Base-by-base conservation (phyloP, 306 rosid genomes). In the Cyamopsis tetragonoloba region DNA sequence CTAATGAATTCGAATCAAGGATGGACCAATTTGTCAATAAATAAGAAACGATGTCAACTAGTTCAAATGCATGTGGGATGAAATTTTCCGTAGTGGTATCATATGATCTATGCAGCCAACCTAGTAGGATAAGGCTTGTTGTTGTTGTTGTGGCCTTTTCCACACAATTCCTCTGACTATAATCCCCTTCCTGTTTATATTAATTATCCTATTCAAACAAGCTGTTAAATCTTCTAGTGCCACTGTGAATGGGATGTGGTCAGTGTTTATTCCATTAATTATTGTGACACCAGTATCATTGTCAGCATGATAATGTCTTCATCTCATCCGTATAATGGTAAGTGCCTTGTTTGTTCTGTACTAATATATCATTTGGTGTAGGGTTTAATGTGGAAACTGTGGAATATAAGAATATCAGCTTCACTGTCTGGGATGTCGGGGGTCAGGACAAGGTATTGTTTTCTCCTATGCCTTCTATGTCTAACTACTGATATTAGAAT, bases 381-480 rank as follows among this genome's bases (percentile, higher is more conserved):
- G 98, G 96, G 43, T 91, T 91, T 79, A 92, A 92, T 49, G 98
- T 89, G 83, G 98, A 92, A 84, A 92, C 98, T 7, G 96, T 89
- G 75, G 95, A 89, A 75, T 89, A 92, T 46, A 92, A 92, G 85
- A 92, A 92, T 83, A 92, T 92, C 74, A 92, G 98, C 84, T 92
- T 92, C 75, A 92, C 98, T 44, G 96, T 92, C 70, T 92, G 96
- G 98, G 98, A 92, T 85, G 98, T 92, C 1, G 97, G 96, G 32
- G 98, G 96, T 39, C 96, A 92, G 75, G 96, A 88, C 86, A 89
- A 89, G 95, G 98, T 92, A 75, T 23, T 62, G 7, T 32, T 38
- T 30, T 37, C 26, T 9, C 43, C 9, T 24, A 22, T 14, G 13
- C 50, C 46, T 10, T 46, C 44, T 50, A 3, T 39, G 28, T n/a